phyloP scores from a whole-genome alignment of 2,329 filamentous ascomycete genomes.

The Aspergillus sp. region DNA sequence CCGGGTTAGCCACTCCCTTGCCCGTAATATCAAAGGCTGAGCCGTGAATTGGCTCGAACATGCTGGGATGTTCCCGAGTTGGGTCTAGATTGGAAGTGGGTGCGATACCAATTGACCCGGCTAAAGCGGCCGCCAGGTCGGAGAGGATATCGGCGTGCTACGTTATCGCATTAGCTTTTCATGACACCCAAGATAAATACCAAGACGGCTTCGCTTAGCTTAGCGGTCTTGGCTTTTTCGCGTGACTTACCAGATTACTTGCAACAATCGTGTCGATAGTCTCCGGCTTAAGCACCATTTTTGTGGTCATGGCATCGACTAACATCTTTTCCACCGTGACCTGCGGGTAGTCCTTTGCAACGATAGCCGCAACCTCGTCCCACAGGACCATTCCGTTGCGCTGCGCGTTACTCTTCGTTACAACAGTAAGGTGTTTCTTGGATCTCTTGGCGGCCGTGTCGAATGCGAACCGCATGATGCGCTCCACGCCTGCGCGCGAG shows the following conservation, averaged over 20 bases:
- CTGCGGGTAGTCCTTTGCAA: slow-evolving; percentile 53
- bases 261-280: slow-evolving; percentile 58
- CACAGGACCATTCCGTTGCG: slow-evolving; percentile 62
- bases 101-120: slow-evolving; percentile 65
- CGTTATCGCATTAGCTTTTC: slow-evolving; percentile 16
- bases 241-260: slow-evolving; percentile 45
- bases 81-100: slow-evolving; percentile 64
- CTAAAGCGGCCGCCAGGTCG: slow-evolving; percentile 62
- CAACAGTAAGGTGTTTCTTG: slow-evolving; percentile 54
- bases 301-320: slow-evolving; percentile 60
- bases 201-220: too few relatives aligned
- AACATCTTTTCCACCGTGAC: slow-evolving; percentile 60
- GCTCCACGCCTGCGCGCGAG: slow-evolving; percentile 52
- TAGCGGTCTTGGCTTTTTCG: too few relatives aligned
- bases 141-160: slow-evolving; percentile 59
- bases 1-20: slow-evolving; percentile 54
- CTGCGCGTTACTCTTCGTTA: slow-evolving; percentile 61
- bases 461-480: slow-evolving; percentile 59
- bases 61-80: slow-evolving; percentile 51
- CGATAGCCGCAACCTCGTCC: slow-evolving; percentile 55
- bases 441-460: slow-evolving; percentile 52
- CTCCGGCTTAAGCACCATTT: slow-evolving; percentile 57
- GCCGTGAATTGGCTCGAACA: slow-evolving; percentile 60
- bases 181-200: neutral
- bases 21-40: slow-evolving; percentile 60